These are phyloP conservation scores for Trypanosoma caninum DNA, from an alignment of 208 protist species.

Conservation along the genomic window DNA sequence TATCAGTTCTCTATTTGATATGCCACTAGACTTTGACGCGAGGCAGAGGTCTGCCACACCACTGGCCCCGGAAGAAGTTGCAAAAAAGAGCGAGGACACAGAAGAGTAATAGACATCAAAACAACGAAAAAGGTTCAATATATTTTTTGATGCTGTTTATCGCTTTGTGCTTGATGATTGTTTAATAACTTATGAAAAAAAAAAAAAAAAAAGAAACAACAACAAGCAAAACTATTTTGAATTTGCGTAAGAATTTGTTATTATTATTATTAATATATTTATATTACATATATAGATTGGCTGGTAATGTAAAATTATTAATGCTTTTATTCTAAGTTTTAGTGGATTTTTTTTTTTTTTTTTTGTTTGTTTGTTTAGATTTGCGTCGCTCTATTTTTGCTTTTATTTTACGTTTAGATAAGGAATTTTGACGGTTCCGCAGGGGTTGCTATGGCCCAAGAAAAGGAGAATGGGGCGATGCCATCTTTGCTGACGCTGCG, in stretches of 20 bases:
- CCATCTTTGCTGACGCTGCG: constrained; percentile 36
- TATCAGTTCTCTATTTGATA: constrained; percentile 65
- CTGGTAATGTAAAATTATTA: background rate
- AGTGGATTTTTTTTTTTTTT: constrained; percentile 3
- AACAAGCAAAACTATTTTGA: background rate
- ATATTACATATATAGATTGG: background rate
- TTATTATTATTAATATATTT: background rate
- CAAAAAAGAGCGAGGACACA: background rate
- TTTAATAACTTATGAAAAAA: constrained; percentile 1
- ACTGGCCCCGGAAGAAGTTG: too few species aligned
- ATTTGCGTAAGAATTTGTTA: background rate
- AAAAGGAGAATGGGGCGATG: constrained; percentile 10
- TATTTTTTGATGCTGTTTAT: too few species aligned
- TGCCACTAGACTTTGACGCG: too few species aligned
- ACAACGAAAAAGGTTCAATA: too few species aligned
- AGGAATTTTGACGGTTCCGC: background rate
- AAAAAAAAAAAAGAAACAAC: constrained; percentile 6
- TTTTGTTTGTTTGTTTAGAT: background rate
- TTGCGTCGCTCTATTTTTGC: background rate
- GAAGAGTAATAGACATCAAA: too few species aligned
- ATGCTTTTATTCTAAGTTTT: too few species aligned
- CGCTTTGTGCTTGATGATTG: too few species aligned
- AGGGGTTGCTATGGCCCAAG: background rate
- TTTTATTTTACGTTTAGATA: constrained; percentile 2
- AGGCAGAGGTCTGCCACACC: too few species aligned